Evolutionary conservation across 2,329 filamentous ascomycete species (phyloP).

Genomic region (Penicillium sp.): DNA sequence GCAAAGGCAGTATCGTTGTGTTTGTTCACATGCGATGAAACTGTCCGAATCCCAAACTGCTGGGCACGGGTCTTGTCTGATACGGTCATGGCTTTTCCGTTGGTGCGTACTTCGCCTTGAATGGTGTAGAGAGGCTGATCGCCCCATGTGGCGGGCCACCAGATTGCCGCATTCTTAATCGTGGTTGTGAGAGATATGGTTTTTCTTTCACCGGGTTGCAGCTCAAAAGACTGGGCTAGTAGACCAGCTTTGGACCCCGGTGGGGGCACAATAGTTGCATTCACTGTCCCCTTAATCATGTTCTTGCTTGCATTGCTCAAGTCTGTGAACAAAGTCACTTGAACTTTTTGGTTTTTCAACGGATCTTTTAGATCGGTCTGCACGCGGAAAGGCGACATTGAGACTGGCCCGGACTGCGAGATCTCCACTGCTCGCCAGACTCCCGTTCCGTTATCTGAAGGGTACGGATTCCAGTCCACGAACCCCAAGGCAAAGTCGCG

Average conservation of each 20-base stretch:
- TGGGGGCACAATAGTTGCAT: slow-evolving; percentile 17
- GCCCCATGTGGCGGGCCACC: slow-evolving; percentile 60
- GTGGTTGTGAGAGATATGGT: slow-evolving; percentile 36
- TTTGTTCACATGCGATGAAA: slow-evolving; percentile 47
- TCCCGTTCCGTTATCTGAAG: slow-evolving; percentile 58
- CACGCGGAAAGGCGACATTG: slow-evolving; percentile 42
- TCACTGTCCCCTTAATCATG: slow-evolving; percentile 15
- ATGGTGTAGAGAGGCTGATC: slow-evolving; percentile 48
- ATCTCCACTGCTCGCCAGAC: slow-evolving; percentile 56
- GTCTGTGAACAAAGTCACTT: slow-evolving; percentile 36
- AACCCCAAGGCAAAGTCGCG: slow-evolving; percentile 56
- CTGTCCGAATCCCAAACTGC: slow-evolving; percentile 51
- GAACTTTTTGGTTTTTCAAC: slow-evolving; percentile 32
- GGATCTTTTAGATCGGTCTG: slow-evolving; percentile 38
- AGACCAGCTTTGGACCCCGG: slow-evolving; percentile 8
- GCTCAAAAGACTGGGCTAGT: slow-evolving; percentile 30
- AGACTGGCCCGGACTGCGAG: slow-evolving; percentile 50
- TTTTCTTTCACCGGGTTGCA: slow-evolving; percentile 36
- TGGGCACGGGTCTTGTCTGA: slow-evolving; percentile 33
- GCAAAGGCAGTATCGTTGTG: slow-evolving; percentile 52
- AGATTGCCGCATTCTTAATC: slow-evolving; percentile 46
- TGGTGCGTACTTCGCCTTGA: slow-evolving; percentile 24
- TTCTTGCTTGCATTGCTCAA: slow-evolving; percentile 31
- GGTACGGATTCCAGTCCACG: slow-evolving; percentile 58
- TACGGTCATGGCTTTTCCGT: slow-evolving; percentile 4